A percentile compares a stretch with the other conserved stretches of the same genome.
These are phyloP conservation scores for Lasiosphaeris hirsuta DNA, from an alignment of 495 filamentous ascomycete genomes.

Conservation along the genomic window DNA sequence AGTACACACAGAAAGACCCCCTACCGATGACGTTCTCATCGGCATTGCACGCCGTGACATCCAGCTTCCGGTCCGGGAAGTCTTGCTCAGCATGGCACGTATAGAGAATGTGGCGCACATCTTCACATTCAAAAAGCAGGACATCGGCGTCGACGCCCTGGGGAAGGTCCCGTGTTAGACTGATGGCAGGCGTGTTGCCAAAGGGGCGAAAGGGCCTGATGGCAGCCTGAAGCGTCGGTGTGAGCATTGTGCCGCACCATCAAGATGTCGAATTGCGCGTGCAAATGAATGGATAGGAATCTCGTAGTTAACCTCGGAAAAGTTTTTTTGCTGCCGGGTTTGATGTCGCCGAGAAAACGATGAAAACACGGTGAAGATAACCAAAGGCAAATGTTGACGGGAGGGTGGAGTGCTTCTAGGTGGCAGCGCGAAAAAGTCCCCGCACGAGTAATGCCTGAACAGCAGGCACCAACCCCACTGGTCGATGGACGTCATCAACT, in stretches of 20 bases:
- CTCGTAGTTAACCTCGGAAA: too few relatives aligned
- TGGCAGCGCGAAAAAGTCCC: too few relatives aligned
- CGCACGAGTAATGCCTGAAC: too few relatives aligned
- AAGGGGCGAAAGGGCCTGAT: conserved; percentile 42
- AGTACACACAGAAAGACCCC: neutral
- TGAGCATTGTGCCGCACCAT: conserved; percentile 21
- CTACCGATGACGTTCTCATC: conserved; percentile 47
- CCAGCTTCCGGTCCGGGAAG: conserved; percentile 24
- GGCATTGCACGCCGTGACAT: conserved; percentile 48
- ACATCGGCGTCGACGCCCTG: conserved; percentile 44
- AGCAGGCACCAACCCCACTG: too few relatives aligned
- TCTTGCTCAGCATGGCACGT: conserved; percentile 36
- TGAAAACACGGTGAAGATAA: too few relatives aligned
- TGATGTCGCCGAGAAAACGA: too few relatives aligned
- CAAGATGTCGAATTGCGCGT: neutral
- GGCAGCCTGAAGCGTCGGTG: conserved; percentile 10
- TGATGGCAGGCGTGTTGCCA: conserved; percentile 51
- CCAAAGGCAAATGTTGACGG: too few relatives aligned
- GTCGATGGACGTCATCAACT: too few relatives aligned
- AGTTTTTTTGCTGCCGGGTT: too few relatives aligned
- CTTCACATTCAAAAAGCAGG: conserved; percentile 53
- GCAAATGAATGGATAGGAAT: too few relatives aligned
- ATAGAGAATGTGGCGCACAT: conserved; percentile 50
- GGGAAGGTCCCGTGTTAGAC: conserved; percentile 46
- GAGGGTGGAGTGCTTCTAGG: too few relatives aligned